A percentile compares a stretch with the other conserved stretches of the same genome.
phyloP scores from a whole-genome alignment of 805 yeast genomes.

The Pichia heedii region DNA sequence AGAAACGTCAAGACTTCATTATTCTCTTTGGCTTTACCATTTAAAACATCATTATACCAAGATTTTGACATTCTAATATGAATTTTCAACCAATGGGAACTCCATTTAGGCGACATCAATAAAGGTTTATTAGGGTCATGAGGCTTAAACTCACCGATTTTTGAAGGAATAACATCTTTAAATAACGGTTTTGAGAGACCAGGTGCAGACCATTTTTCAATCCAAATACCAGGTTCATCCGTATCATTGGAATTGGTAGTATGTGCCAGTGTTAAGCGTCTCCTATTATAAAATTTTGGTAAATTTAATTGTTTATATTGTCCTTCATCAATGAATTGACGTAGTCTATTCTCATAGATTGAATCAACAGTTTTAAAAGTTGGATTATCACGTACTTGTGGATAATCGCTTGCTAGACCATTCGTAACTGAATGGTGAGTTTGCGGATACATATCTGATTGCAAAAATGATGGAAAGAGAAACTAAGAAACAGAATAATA shows the following conservation, averaged over 20 bases:
- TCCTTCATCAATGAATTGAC: slow-evolving; percentile 78
- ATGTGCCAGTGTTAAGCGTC: slow-evolving; percentile 28
- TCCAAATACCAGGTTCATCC: slow-evolving; percentile 34
- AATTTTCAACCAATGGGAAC: slow-evolving; percentile 87
- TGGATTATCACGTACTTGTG: slow-evolving; percentile 42
- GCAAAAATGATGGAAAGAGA: not conserved
- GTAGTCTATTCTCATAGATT: slow-evolving; percentile 60
- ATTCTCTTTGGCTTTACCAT: slow-evolving; percentile 19
- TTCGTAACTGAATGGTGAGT: not conserved
- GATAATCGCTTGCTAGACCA: slow-evolving; percentile 19
- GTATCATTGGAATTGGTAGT: slow-evolving; percentile 26
- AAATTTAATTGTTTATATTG: slow-evolving; percentile 62
- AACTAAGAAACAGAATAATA: too few species aligned
- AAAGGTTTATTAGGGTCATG: slow-evolving; percentile 66
- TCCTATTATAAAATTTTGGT: slow-evolving; percentile 70
- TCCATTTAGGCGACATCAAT: slow-evolving; percentile 82
- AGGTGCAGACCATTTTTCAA: slow-evolving; percentile 68
- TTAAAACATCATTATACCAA: slow-evolving; percentile 50
- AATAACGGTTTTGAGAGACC: slow-evolving; percentile 57
- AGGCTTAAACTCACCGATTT: slow-evolving; percentile 40
- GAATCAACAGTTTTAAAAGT: slow-evolving; percentile 69
- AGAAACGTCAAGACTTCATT: slow-evolving; percentile 8
- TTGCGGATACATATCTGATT: not conserved
- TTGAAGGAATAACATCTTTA: slow-evolving; percentile 42
- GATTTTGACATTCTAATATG: slow-evolving; percentile 52